Conservation (phyloP, 176 grass and related monocot species). For the Triticum timopheevii region DNA sequence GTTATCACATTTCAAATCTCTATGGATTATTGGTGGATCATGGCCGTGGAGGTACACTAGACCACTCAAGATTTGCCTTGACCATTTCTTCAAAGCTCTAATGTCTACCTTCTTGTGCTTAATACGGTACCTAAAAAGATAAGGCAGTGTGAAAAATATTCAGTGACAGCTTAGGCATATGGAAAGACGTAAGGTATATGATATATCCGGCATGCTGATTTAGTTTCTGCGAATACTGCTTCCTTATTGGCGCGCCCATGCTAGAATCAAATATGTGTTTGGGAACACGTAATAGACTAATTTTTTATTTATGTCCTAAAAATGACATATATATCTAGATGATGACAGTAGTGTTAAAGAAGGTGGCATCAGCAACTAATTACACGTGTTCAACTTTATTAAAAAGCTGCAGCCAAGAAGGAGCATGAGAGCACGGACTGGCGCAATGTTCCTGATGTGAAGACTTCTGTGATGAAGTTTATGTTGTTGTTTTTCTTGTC, state of each 20-base stretch:
- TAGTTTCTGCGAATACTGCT: not conserved
- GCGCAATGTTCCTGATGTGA: conserved; percentile 75
- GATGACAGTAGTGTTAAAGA: conserved; percentile 4
- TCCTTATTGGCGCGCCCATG: not conserved
- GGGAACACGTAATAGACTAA: not conserved
- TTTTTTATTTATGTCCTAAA: not conserved
- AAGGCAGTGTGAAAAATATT: not conserved
- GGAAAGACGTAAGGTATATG: not conserved
- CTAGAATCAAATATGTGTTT: not conserved
- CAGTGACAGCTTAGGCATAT: not conserved
- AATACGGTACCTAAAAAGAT: conserved; percentile 63
- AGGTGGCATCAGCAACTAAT: not conserved
- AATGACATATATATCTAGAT: not conserved
- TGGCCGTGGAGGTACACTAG: conserved; percentile 77
- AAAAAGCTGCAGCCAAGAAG: not conserved
- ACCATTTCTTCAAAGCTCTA: conserved; percentile 89
- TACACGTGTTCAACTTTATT: not conserved
- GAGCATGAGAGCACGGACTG: conserved; percentile 44
- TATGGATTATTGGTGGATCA: conserved; percentile 75
- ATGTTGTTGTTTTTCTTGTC: conserved; percentile 63
- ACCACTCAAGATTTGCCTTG: conserved; percentile 76
- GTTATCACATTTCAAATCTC: conserved; percentile 80
- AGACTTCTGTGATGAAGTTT: conserved; percentile 85
- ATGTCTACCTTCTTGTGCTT: conserved; percentile 73
- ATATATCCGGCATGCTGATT: not conserved